Evolutionary conservation across 345 rosid genomes (phyloP).

Genomic region (Draba incana): DNA sequence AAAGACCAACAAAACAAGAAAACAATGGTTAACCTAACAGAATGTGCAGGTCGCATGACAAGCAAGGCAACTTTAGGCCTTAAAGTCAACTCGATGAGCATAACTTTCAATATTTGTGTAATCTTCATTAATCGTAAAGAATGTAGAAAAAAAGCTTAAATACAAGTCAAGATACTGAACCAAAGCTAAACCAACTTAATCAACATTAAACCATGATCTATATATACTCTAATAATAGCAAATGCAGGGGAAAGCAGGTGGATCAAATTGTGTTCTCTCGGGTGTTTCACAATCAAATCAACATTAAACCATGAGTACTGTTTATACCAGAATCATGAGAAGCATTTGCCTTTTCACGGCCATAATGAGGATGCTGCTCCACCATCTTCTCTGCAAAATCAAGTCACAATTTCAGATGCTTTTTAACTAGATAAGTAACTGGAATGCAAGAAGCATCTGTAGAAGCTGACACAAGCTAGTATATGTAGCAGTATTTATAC

Average conservation of each 20-base stretch:
- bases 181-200: no score
- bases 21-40: background rate
- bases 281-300: no score
- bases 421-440: background rate
- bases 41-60: background rate
- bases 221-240: background rate
- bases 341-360: slow-evolving; percentile 35
- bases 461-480: slow-evolving; percentile 1
- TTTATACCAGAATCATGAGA: slow-evolving; percentile 41
- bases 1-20: slow-evolving; percentile 35
- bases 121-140: no score
- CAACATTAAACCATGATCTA: no score
- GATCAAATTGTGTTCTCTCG: background rate
- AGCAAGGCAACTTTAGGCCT: slow-evolving; percentile 12
- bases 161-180: no score
- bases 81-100: background rate
- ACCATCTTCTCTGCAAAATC: slow-evolving; percentile 36
- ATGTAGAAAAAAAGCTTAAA: no score
- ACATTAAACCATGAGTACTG: slow-evolving; percentile 6
- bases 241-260: slow-evolving; percentile 1
- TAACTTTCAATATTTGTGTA: no score
- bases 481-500: background rate
- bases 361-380: slow-evolving; percentile 29
- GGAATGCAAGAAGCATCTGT: background rate
- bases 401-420: slow-evolving; percentile 13